Evolutionary conservation across 441 rosid genomes (phyloP).

Genomic region (Erodium trifolium): DNA sequence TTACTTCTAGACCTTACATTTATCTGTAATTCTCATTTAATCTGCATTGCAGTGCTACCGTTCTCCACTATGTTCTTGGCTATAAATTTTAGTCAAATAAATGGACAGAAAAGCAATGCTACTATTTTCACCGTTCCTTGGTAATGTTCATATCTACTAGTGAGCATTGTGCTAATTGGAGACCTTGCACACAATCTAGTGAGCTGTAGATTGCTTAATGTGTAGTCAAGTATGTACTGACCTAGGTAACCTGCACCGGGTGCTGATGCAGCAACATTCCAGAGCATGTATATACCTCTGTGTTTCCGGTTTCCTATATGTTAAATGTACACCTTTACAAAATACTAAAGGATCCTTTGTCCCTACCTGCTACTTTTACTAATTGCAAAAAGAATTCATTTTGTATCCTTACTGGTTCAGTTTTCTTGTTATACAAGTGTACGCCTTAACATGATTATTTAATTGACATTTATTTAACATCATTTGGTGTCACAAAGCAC

Average conservation of each 20-base stretch:
- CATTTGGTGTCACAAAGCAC: slow-evolving; percentile 8
- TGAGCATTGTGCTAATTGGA: not conserved
- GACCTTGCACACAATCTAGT: not conserved
- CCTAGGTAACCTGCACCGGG: too few species aligned
- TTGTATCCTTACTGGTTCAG: not conserved
- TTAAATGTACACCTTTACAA: too few species aligned
- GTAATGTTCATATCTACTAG: not conserved
- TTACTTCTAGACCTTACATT: too few species aligned
- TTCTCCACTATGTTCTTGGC: not conserved
- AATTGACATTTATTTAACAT: too few species aligned
- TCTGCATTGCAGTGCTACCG: too few species aligned
- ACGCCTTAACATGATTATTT: too few species aligned
- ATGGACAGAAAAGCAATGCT: not conserved
- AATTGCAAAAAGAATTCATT: not conserved
- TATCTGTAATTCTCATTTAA: too few species aligned
- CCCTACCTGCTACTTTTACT: too few species aligned
- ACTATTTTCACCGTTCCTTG: not conserved
- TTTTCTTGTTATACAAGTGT: not conserved
- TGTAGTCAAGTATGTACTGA: not conserved
- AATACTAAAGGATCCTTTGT: too few species aligned
- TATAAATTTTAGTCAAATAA: not conserved
- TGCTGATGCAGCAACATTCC: too few species aligned
- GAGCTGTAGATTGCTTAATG: not conserved
- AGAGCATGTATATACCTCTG: too few species aligned
- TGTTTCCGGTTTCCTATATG: too few species aligned